Evolutionary conservation across 192 early-diverging fungal genomes (phyloP).

Genomic region (Coemansia sp.): DNA sequence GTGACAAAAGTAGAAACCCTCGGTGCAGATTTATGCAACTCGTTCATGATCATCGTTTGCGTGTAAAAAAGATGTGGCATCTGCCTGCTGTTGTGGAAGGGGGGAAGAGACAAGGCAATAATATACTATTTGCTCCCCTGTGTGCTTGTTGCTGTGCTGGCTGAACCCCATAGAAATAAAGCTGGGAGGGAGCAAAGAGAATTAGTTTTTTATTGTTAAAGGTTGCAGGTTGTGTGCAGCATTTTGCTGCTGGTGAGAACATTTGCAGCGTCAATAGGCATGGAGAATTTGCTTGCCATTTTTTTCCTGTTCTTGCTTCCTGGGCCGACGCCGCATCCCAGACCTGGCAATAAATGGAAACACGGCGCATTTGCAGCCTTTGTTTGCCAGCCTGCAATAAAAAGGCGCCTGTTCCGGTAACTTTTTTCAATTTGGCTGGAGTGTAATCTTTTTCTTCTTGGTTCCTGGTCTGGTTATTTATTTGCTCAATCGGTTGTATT

Average conservation of each 20-base stretch:
- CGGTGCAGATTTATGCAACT: slow-evolving; percentile 4
- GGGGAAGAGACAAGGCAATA: neutral
- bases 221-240: neutral
- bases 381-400: slow-evolving; percentile 6
- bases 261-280: slow-evolving; percentile 1
- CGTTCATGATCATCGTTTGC: slow-evolving; percentile 7
- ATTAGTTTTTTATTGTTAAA: neutral
- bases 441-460: neutral
- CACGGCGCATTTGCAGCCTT: slow-evolving; percentile 1
- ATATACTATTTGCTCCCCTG: slow-evolving; percentile 4
- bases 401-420: slow-evolving; percentile 1
- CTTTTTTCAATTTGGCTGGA: neutral
- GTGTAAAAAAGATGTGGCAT: too few relatives aligned
- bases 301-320: neutral
- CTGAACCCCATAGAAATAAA: neutral
- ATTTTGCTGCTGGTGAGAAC: slow-evolving; percentile 1
- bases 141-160: neutral
- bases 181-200: neutral
- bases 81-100: neutral
- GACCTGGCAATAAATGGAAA: slow-evolving; percentile 2
- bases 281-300: slow-evolving; percentile 3
- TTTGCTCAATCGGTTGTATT: slow-evolving; percentile 4
- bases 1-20: neutral
- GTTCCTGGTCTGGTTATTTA: neutral
- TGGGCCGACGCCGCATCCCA: slow-evolving; percentile 7